A percentile compares a stretch with the other conserved stretches of the same genome.
Evolutionary conservation across 108 stramenopile genomes (phyloP).

Genomic region (Nitzschia sp.): DNA sequence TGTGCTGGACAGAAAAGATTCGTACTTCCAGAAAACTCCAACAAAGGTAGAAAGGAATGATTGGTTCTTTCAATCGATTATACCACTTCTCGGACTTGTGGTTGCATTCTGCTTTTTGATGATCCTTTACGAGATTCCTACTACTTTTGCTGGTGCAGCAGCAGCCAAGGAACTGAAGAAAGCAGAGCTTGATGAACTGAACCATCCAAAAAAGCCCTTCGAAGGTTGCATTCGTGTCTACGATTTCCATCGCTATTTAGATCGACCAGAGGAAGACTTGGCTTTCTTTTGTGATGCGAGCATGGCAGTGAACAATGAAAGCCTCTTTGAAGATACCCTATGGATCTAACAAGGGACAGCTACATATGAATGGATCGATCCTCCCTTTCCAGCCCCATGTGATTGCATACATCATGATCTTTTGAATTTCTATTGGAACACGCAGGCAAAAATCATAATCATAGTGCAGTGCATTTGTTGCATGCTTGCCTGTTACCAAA

Average conservation of each 20-base stretch:
- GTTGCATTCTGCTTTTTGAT: background rate
- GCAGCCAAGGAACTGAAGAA: background rate
- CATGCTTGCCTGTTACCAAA: no score
- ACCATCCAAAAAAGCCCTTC: background rate
- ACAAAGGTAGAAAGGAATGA: background rate
- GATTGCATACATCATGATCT: no score
- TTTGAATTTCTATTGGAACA: no score
- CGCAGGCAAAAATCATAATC: no score
- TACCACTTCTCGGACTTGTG: background rate
- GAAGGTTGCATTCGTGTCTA: background rate
- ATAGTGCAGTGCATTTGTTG: no score
- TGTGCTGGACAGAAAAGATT: slow-evolving; percentile 1
- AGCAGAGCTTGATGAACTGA: background rate
- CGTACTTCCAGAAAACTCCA: background rate
- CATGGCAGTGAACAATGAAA: no score
- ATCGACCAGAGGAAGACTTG: background rate
- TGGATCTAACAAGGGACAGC: no score
- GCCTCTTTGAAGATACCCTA: no score
- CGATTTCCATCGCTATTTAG: background rate
- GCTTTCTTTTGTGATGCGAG: background rate
- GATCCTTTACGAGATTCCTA: background rate
- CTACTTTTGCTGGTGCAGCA: background rate
- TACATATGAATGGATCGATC: no score
- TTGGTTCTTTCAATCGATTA: background rate
- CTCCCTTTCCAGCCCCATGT: no score